These are phyloP conservation scores for Rosa multiflora DNA, from an alignment of 306 rosid genomes.

Conservation along the genomic window DNA sequence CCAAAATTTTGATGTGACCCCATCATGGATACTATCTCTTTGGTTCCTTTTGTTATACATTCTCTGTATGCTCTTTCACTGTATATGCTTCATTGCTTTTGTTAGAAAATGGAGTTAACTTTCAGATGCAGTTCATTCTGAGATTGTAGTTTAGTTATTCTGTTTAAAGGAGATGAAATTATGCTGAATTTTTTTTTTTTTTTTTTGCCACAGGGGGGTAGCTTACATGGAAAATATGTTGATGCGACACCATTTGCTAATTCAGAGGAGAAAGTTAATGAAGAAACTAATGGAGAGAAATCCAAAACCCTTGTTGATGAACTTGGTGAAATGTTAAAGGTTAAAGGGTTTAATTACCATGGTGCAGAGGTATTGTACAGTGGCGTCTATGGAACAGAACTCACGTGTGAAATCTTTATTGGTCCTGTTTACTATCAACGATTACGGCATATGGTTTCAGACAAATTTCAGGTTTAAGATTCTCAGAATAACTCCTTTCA, in stretches of 20 bases:
- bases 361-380: conserved; percentile 87
- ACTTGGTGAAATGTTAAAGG: conserved; percentile 68
- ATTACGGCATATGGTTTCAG: conserved; percentile 97
- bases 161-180: background rate
- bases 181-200: conserved; percentile 21
- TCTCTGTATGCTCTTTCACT: background rate
- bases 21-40: background rate
- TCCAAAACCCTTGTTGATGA: conserved; percentile 76
- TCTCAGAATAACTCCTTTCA: background rate
- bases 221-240: conserved; percentile 72
- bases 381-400: conserved; percentile 93
- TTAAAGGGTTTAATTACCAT: conserved; percentile 88
- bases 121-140: background rate
- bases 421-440: conserved; percentile 98
- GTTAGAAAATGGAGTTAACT: background rate
- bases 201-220: conserved; percentile 59
- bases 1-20: background rate
- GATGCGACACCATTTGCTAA: conserved; percentile 82
- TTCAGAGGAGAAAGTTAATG: conserved; percentile 47
- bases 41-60: background rate
- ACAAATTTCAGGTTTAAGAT: conserved; percentile 74
- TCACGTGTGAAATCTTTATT: conserved; percentile 80
- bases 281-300: conserved; percentile 32
- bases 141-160: background rate
- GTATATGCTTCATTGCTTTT: background rate